Evolutionary conservation across 1,139 yeast species (phyloP).

Genomic region (Lizanozyma gosingica): DNA sequence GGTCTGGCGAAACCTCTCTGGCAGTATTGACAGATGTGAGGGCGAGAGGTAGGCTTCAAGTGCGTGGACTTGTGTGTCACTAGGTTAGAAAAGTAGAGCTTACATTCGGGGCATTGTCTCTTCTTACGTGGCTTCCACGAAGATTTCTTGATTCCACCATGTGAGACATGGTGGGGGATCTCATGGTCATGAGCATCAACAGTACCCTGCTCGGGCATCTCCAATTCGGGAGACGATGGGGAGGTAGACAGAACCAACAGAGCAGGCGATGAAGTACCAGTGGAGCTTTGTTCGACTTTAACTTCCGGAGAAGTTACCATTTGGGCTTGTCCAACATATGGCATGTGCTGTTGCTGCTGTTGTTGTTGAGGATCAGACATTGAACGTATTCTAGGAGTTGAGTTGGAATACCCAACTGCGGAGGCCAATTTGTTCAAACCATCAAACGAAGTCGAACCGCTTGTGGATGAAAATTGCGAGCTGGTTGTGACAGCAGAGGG

Average conservation of each 20-base stretch:
- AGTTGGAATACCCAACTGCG: too few species aligned
- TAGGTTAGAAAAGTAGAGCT: conserved; percentile 64
- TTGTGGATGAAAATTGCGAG: neutral
- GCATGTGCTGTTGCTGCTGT: conserved; percentile 3
- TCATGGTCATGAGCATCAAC: conserved; percentile 1
- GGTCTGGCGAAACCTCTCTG: conserved; percentile 82
- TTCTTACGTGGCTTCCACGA: conserved; percentile 53
- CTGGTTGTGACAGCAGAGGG: neutral
- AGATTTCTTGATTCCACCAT: conserved; percentile 1
- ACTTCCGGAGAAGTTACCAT: neutral
- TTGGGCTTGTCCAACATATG: conserved; percentile 1
- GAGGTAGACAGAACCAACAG: neutral
- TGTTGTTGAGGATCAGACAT: conserved; percentile 1
- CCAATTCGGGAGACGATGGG: neutral
- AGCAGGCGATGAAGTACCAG: neutral
- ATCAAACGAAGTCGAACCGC: neutral
- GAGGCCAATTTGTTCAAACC: neutral
- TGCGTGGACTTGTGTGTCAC: conserved; percentile 86
- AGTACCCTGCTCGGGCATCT: neutral
- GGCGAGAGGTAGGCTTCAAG: conserved; percentile 61
- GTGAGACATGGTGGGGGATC: conserved; percentile 2
- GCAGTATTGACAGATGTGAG: conserved; percentile 71
- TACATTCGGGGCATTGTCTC: conserved; percentile 80
- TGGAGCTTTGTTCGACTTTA: neutral
- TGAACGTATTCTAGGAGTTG: neutral